phyloP scores from a whole-genome alignment of 331 rosid species.

The Stylosanthes scabra region DNA sequence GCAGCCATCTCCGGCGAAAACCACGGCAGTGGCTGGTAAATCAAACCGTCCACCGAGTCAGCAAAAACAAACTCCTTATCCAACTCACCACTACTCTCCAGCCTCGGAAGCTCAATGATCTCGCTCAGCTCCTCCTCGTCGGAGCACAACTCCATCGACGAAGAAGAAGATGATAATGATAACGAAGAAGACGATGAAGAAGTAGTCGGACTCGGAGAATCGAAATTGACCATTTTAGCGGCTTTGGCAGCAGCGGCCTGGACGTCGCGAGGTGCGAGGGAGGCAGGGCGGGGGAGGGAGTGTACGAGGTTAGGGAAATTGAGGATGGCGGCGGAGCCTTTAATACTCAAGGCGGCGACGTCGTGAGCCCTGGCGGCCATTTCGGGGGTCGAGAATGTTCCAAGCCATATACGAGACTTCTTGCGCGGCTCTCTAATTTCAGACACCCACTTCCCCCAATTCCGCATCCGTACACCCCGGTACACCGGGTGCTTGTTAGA shows the following conservation, averaged over 20 bases:
- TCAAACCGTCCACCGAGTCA: conserved; percentile 68
- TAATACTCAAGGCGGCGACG: conserved; percentile 92
- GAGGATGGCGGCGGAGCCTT: conserved; percentile 84
- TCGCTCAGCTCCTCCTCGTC: conserved; percentile 58
- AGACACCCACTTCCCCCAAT: conserved; percentile 99
- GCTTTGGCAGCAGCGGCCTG: conserved; percentile 94
- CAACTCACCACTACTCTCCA: conserved; percentile 51
- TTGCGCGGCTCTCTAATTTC: conserved; percentile 96
- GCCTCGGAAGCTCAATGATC: conserved; percentile 66
- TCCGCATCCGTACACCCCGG: conserved; percentile 91
- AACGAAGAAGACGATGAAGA: conserved; percentile 35
- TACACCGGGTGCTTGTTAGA: conserved; percentile 68
- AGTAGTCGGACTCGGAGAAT: conserved; percentile 18
- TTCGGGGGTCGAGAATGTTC: conserved; percentile 86
- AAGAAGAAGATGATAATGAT: not conserved
- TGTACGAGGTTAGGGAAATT: conserved; percentile 76
- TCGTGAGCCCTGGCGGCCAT: conserved; percentile 99
- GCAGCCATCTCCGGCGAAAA: conserved; percentile 49
- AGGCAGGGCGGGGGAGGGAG: conserved; percentile 83
- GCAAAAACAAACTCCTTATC: conserved; percentile 67
- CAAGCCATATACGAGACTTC: conserved; percentile 98
- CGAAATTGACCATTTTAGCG: conserved; percentile 74
- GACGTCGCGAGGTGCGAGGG: conserved; percentile 77
- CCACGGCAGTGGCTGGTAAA: conserved; percentile 69
- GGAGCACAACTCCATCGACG: conserved; percentile 45